Evolutionary conservation across 2,329 filamentous ascomycete genomes (phyloP), one percentile per base, ranked within the genome.

Genomic region (Aspergillus hiratsukae): DNA sequence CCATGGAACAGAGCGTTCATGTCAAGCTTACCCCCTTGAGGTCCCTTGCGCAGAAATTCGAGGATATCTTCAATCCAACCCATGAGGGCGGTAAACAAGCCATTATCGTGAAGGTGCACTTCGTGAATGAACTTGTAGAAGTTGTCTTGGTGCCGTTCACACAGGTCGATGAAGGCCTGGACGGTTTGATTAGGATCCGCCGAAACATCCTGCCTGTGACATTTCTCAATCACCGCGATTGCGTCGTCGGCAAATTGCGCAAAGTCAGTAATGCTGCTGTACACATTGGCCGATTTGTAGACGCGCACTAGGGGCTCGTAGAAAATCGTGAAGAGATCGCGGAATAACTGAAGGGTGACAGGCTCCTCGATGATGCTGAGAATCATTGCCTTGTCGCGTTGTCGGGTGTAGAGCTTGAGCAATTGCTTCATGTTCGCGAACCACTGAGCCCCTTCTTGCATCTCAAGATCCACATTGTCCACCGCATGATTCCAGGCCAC

Each of bases 41-140:
- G 94, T 0, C 94, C 94, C 61, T 91, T 87, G 48, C 93, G 86
- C 31, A 99, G 79, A 75, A 97, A 99, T 60, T 94, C 90, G 5
- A 99, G 83, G 57, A 99, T 97, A 37, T 88, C 89, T 76, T 99
- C 94, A 48, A 97, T 87, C 94, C 94, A 97, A 27, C 87, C 87
- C 94, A 99, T 99, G 52, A 99, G 83, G 66, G 95, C 90, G 37
- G 91, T 92, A 66, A 99, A 99, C 1, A 99, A 83, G 0, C 94
- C 94, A 61, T 99, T 96, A 72, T 99, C 94, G 67, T 99, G 93
- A 6, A 90, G 87, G 70, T 99, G 94, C 0, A 99, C 93, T 75
- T 99, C 94, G 72, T 99, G 94, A 3, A 99, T 89, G 72, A 99
- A 99, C 73, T 96, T 97, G 82, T 97, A 99, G 71, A 99, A 93